Evolutionary conservation across 2,329 filamentous ascomycete genomes (phyloP).

Genomic region (Aspergillus japonicus): DNA sequence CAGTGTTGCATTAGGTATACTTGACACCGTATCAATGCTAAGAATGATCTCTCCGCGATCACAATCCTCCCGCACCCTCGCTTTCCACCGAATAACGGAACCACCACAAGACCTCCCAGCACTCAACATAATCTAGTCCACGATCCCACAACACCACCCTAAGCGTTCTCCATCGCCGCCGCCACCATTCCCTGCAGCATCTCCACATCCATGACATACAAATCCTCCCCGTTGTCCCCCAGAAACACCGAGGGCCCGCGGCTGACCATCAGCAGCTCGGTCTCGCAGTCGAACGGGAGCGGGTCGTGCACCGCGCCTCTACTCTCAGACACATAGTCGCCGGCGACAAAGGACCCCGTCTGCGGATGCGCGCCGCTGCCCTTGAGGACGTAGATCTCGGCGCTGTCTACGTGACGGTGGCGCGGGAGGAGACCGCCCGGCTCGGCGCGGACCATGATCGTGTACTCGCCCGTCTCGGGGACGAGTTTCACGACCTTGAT

Average conservation of each 20-base stretch:
- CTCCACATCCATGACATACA: constrained; percentile 7
- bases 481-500: constrained; percentile 9
- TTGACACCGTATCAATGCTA: too few relatives aligned
- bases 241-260: constrained; percentile 10
- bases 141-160: too few relatives aligned
- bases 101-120: too few relatives aligned
- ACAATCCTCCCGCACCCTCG: too few relatives aligned
- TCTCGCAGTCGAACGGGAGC: constrained; percentile 6
- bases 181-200: background rate
- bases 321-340: constrained; percentile 8
- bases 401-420: constrained; percentile 10
- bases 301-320: constrained; percentile 10
- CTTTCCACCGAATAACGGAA: too few relatives aligned
- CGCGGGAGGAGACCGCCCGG: constrained; percentile 9
- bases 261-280: constrained; percentile 12
- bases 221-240: constrained; percentile 4
- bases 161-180: background rate
- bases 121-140: too few relatives aligned
- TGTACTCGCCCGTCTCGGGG: constrained; percentile 11
- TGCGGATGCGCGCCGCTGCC: constrained; percentile 6
- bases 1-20: too few relatives aligned
- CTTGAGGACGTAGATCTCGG: constrained; percentile 13
- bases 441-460: constrained; percentile 11
- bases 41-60: too few relatives aligned
- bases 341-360: background rate